phyloP scores from a whole-genome alignment of 1,139 yeast genomes.

The Yamadazyma siamensis region DNA sequence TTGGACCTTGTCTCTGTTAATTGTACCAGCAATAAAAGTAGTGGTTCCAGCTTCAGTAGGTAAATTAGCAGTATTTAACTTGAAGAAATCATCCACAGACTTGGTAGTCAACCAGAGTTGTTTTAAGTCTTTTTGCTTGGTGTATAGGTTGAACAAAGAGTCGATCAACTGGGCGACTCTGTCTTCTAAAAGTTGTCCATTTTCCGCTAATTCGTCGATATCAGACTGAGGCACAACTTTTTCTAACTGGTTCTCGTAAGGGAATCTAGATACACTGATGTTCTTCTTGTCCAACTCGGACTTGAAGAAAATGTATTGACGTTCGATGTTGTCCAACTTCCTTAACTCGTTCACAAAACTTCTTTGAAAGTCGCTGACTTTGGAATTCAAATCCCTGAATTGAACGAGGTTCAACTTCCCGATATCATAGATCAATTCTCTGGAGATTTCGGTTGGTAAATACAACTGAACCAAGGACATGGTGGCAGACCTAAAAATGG shows the following conservation, averaged over 20 bases:
- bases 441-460: constrained; percentile 66
- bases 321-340: constrained; percentile 63
- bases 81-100: constrained; percentile 67
- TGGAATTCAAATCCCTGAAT: constrained; percentile 66
- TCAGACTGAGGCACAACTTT: constrained; percentile 52
- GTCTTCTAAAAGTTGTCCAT: constrained; percentile 52
- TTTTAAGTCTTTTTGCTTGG: constrained; percentile 34
- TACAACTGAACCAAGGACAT: constrained; percentile 75
- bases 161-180: constrained; percentile 40
- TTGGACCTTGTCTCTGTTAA: constrained; percentile 65
- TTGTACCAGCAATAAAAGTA: constrained; percentile 76
- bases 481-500: constrained; percentile 79
- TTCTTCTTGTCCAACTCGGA: constrained; percentile 46
- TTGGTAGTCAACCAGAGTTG: constrained; percentile 43
- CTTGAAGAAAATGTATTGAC: constrained; percentile 56
- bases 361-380: constrained; percentile 69
- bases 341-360: constrained; percentile 68
- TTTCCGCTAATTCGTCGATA: constrained; percentile 71
- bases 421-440: constrained; percentile 62
- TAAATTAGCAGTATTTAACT: constrained; percentile 25
- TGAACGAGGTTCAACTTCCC: constrained; percentile 66
- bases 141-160: constrained; percentile 32
- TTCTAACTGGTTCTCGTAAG: constrained; percentile 41
- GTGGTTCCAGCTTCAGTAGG: constrained; percentile 15
- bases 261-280: constrained; percentile 41